phyloP scores from a whole-genome alignment of 2,329 filamentous ascomycete species.

The Aspergillus texensis region DNA sequence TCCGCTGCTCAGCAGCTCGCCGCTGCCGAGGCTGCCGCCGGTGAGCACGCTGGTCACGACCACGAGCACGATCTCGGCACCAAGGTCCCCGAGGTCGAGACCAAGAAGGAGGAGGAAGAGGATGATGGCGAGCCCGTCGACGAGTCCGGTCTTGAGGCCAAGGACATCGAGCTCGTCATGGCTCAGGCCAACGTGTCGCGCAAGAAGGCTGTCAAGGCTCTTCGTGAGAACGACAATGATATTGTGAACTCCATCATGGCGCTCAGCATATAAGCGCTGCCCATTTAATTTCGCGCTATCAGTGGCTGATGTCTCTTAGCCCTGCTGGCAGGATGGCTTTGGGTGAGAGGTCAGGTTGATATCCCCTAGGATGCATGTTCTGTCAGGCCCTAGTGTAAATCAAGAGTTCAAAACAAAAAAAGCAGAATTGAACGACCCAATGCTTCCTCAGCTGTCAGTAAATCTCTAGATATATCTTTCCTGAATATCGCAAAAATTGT shows the following conservation, averaged over 20 bases:
- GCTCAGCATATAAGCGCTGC: conserved; percentile 69
- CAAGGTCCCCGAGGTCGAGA: conserved; percentile 63
- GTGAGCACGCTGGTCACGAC: conserved; percentile 65
- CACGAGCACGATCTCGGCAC: conserved; percentile 53
- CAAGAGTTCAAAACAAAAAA: conserved; percentile 36
- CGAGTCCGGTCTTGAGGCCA: conserved; percentile 90
- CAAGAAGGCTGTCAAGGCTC: conserved; percentile 98
- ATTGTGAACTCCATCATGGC: conserved; percentile 99
- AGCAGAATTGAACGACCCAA: conserved; percentile 28
- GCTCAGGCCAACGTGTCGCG: conserved; percentile 93
- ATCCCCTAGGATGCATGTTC: conserved; percentile 26
- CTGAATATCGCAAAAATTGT: not conserved
- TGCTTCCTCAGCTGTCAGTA: not conserved
- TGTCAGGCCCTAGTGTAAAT: conserved; percentile 38
- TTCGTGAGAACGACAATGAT: conserved; percentile 97
- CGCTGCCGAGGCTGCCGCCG: conserved; percentile 65
- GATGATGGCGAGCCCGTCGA: conserved; percentile 97
- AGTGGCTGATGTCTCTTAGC: conserved; percentile 28
- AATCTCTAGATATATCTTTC: not conserved
- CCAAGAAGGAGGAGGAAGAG: conserved; percentile 75
- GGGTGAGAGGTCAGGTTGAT: conserved; percentile 33
- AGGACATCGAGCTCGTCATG: conserved; percentile 99
- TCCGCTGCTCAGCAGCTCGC: conserved; percentile 95
- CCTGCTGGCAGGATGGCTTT: conserved; percentile 33
- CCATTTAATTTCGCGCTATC: conserved; percentile 23